These are phyloP conservation scores for Aureoboletus auriporus DNA, from an alignment of 768 basidiomycete genomes.

Conservation along the genomic window DNA sequence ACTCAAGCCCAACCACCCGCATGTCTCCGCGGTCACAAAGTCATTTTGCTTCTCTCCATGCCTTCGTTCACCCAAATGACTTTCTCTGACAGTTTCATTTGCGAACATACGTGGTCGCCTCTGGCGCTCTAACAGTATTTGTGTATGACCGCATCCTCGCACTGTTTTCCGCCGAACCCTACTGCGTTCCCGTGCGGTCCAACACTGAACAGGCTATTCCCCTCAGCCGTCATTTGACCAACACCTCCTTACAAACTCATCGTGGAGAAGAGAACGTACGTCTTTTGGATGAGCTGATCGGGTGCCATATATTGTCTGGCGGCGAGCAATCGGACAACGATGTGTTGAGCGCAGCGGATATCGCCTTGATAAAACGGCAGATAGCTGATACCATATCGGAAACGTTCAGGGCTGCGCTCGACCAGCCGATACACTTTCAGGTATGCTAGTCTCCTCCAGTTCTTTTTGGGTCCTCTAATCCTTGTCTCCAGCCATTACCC, in stretches of 20 bases:
- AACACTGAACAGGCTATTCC: conserved; percentile 21
- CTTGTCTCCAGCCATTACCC: conserved; percentile 57
- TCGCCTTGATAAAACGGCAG: conserved; percentile 53
- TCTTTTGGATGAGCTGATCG: conserved; percentile 75
- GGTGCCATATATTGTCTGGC: conserved; percentile 49
- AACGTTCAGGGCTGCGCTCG: conserved; percentile 80
- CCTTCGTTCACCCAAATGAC: conserved; percentile 9
- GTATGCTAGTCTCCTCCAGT: conserved; percentile 32
- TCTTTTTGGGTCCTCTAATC: background rate
- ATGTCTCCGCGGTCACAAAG: conserved; percentile 54
- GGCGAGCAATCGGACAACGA: conserved; percentile 19
- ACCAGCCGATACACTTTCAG: conserved; percentile 83
- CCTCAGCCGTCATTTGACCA: conserved; percentile 80
- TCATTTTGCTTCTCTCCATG: conserved; percentile 26
- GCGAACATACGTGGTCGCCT: conserved; percentile 79
- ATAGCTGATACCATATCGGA: conserved; percentile 69
- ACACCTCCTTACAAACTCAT: conserved; percentile 79
- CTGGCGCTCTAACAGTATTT: conserved; percentile 74
- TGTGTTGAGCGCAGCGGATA: conserved; percentile 28
- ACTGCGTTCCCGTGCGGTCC: conserved; percentile 43
- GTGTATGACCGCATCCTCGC: conserved; percentile 82
- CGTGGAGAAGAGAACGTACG: conserved; percentile 68
- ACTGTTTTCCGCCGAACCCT: conserved; percentile 79
- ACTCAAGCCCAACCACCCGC: conserved; percentile 7
- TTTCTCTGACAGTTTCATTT: conserved; percentile 75